Evolutionary conservation across 208 protist genomes (phyloP).

Genomic region (Spongospora subterranea): DNA sequence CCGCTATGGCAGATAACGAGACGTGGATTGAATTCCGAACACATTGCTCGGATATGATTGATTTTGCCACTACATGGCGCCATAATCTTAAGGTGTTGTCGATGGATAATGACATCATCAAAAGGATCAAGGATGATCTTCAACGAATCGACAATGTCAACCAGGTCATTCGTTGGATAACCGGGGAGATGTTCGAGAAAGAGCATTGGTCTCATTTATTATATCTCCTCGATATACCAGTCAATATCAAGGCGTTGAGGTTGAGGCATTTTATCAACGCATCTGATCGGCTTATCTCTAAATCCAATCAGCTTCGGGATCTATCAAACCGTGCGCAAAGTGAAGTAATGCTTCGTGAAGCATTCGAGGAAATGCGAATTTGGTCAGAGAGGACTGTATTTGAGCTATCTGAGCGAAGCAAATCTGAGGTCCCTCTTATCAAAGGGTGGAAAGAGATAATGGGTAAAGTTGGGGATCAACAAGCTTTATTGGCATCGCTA

Average conservation of each 20-base stretch:
- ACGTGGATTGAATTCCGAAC: slow-evolving; percentile 90
- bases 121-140: slow-evolving; percentile 85
- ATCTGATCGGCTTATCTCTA: slow-evolving; percentile 78
- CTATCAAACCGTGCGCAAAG: slow-evolving; percentile 89
- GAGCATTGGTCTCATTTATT: slow-evolving; percentile 93
- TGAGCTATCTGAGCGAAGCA: slow-evolving; percentile 13
- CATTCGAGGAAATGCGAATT: slow-evolving; percentile 86
- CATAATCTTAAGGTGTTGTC: slow-evolving; percentile 80
- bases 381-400: slow-evolving; percentile 58
- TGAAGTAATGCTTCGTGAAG: slow-evolving; percentile 93
- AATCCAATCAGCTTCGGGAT: slow-evolving; percentile 85
- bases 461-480: slow-evolving; percentile 91
- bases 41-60: slow-evolving; percentile 90
- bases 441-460: slow-evolving; percentile 95
- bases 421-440: slow-evolving; percentile 68
- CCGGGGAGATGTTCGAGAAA: slow-evolving; percentile 90
- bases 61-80: slow-evolving; percentile 89
- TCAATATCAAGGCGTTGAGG: slow-evolving; percentile 82
- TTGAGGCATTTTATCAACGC: slow-evolving; percentile 87
- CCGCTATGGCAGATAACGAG: slow-evolving; percentile 78
- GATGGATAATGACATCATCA: slow-evolving; percentile 65
- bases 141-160: slow-evolving; percentile 82
- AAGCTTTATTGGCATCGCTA: slow-evolving; percentile 90
- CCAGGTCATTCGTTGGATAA: slow-evolving; percentile 87
- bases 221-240: slow-evolving; percentile 79